Base-by-base conservation (phyloP, 495 filamentous ascomycete species). In the Lasiosphaeris hirsuta region DNA sequence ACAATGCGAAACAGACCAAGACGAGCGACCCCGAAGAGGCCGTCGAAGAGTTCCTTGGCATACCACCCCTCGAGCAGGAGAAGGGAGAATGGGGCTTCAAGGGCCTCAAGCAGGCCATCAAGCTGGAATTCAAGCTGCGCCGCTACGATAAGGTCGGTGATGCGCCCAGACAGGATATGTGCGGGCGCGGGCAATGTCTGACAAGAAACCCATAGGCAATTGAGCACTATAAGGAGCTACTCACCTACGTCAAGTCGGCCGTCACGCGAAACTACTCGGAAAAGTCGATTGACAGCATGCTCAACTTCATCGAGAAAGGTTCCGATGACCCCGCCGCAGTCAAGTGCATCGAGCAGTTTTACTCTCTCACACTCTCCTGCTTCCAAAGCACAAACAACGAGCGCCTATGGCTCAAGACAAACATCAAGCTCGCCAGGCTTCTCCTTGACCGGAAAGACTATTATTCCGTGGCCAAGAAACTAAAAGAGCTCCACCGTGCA, bases 11-110 rank as follows among this genome's bases (percentile, higher is more conserved):
- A 76, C 92, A 96, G 73, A 87, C 95, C 73, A 98, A 98, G 76
- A 81, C 78, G 8, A 85, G 84, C 53, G 89, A 88, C 59, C 90
- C 95, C 2, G 86, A 96, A 63, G 91, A 89, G 54, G 94, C 94
- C 1, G 85, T 97, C 42, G 86, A 86, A 14, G 93, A 97, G 75
- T 98, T 98, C 64, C 78, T 97, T 17, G 88, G 84, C 7, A 85
- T 97, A 59, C 90, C 90, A 8, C 80, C 84, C 8, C 67, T 96
- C 56, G 94, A 98, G 72, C 54, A 70, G 11, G 90, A 95, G 66
- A 97, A 97, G 77, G 89, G 89, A 45, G 93, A 98, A 68, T 97
- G 94, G 94, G 95, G 95, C 5, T 98, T 98, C 80, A 97, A 97
- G 75, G 92, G 89, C 9, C 71, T 97, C 54, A 98, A 98, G 73